Conservation (phyloP, 2,329 filamentous ascomycete species). For the Diplodia scrobiculata region DNA sequence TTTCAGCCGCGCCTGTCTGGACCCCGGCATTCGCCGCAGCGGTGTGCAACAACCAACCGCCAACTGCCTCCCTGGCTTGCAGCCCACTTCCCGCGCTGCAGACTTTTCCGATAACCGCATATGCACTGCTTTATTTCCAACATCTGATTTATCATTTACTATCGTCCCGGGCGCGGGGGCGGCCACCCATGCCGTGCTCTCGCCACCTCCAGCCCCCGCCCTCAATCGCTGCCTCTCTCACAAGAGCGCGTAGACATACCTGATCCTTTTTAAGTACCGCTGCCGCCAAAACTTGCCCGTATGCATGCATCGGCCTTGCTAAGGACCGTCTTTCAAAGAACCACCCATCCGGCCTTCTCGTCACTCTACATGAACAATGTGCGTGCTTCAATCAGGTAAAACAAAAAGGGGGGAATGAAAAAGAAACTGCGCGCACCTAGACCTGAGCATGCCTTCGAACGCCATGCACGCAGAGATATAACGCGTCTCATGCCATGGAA, state of each 20-base stretch:
- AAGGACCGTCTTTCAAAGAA: slow-evolving; percentile 29
- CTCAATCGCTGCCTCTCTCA: slow-evolving; percentile 19
- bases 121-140: slow-evolving; percentile 4
- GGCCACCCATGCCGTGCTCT: not conserved
- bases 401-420: not conserved
- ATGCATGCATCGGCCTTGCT: slow-evolving; percentile 15
- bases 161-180: slow-evolving; percentile 14
- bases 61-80: not conserved
- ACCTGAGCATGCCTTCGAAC: slow-evolving; percentile 25
- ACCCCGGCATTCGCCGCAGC: slow-evolving; percentile 22
- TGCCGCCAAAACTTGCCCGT: slow-evolving; percentile 17
- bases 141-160: slow-evolving; percentile 22
- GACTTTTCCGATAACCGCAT: slow-evolving; percentile 9
- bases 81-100: slow-evolving; percentile 17
- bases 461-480: slow-evolving; percentile 28
- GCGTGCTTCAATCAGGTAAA: slow-evolving; percentile 15
- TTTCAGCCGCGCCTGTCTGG: slow-evolving; percentile 13
- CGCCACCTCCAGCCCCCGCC: not conserved
- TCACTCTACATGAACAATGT: slow-evolving; percentile 28
- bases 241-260: slow-evolving; percentile 20
- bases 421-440: slow-evolving; percentile 24
- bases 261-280: slow-evolving; percentile 8
- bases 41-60: slow-evolving; percentile 15
- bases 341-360: slow-evolving; percentile 19
- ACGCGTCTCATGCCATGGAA: slow-evolving; percentile 38